These are phyloP conservation scores for Bassia scoparia DNA, from an alignment of 148 eudicot genomes.

Conservation along the genomic window DNA sequence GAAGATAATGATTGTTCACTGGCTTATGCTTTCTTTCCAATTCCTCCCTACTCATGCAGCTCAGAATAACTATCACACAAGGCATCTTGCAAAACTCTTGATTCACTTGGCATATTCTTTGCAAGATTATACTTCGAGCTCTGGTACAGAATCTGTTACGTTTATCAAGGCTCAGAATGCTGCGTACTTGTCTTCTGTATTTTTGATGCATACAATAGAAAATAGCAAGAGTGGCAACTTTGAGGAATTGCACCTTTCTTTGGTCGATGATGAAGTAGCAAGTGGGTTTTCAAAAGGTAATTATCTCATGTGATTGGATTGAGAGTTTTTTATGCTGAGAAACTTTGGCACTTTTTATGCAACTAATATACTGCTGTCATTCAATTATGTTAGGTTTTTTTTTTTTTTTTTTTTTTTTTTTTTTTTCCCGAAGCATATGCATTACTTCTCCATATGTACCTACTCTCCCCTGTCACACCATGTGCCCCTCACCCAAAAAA, in stretches of 20 bases:
- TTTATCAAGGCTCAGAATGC: constrained; percentile 77
- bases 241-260: constrained; percentile 59
- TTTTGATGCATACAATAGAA: constrained; percentile 70
- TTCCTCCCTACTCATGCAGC: constrained; percentile 41
- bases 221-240: constrained; percentile 53
- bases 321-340: background rate
- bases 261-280: constrained; percentile 67
- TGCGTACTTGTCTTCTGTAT: constrained; percentile 66
- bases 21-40: constrained; percentile 8
- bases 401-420: background rate
- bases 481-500: too few relatives aligned
- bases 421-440: background rate
- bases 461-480: too few relatives aligned
- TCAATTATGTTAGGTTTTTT: background rate
- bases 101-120: constrained; percentile 79
- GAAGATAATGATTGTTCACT: background rate
- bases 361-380: background rate
- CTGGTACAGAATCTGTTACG: constrained; percentile 47
- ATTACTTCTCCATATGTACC: background rate
- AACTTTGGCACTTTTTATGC: background rate
- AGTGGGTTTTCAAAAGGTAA: constrained; percentile 58
- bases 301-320: background rate
- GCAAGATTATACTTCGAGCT: constrained; percentile 64
- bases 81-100: constrained; percentile 84
- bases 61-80: constrained; percentile 66